These are phyloP conservation scores for Penicillium cinerascens DNA, from an alignment of 495 filamentous ascomycete species.

Conservation along the genomic window DNA sequence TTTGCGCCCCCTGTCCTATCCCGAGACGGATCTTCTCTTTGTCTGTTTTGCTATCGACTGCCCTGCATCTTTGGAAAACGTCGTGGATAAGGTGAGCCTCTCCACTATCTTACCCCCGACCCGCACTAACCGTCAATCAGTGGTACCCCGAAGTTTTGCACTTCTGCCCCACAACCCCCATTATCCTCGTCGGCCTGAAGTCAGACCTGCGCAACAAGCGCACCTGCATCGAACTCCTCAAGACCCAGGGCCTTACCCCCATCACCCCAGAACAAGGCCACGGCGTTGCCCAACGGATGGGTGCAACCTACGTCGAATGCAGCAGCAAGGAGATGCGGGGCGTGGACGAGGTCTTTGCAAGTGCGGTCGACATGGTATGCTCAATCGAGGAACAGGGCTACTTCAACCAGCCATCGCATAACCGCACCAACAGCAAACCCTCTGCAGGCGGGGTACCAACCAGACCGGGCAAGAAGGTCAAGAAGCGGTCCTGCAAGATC, in stretches of 20 bases:
- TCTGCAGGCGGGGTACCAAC: slow-evolving; percentile 18
- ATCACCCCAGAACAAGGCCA: slow-evolving; percentile 87
- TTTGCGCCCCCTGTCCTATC: slow-evolving; percentile 90
- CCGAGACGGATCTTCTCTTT: slow-evolving; percentile 94
- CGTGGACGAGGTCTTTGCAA: slow-evolving; percentile 91
- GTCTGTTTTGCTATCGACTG: slow-evolving; percentile 99
- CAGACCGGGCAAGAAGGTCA: slow-evolving; percentile 44
- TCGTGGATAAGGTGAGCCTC: slow-evolving; percentile 88
- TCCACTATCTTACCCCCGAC: slow-evolving; percentile 1
- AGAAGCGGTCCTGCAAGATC: slow-evolving; percentile 71
- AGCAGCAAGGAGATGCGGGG: slow-evolving; percentile 95
- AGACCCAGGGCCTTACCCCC: slow-evolving; percentile 93
- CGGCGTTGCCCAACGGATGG: slow-evolving; percentile 86
- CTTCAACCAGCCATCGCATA: slow-evolving; percentile 24
- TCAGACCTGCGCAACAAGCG: slow-evolving; percentile 92
- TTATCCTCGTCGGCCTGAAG: slow-evolving; percentile 93
- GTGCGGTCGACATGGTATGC: slow-evolving; percentile 83
- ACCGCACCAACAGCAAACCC: slow-evolving; percentile 25
- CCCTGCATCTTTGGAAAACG: slow-evolving; percentile 95
- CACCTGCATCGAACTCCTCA: slow-evolving; percentile 95
- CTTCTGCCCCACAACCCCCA: slow-evolving; percentile 95
- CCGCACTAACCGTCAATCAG: slow-evolving; percentile 42
- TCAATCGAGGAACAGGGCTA: slow-evolving; percentile 41
- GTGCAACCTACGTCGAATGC: slow-evolving; percentile 93
- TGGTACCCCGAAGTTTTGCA: slow-evolving; percentile 99